Conservation (phyloP, 106 monocot species). For the Platanthera zijinensis region DNA sequence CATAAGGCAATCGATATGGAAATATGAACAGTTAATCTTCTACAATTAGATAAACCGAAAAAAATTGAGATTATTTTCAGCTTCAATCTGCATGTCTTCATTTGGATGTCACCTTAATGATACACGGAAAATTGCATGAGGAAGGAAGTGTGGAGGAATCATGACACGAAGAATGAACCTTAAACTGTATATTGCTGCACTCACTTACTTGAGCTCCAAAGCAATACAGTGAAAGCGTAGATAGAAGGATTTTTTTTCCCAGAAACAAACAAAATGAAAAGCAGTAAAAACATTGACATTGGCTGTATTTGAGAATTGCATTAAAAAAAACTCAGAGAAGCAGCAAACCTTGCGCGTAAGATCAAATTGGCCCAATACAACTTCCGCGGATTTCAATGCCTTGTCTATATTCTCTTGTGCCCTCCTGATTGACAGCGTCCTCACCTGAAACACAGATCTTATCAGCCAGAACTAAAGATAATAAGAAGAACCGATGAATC, state of each 20-base stretch:
- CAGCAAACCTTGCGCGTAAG: slow-evolving; percentile 45
- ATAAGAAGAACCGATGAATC: not conserved
- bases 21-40: too few species aligned
- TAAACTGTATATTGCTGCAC: not conserved
- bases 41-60: too few species aligned
- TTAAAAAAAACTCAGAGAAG: not conserved
- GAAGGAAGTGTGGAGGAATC: not conserved
- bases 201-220: not conserved
- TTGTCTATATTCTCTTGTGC: slow-evolving; percentile 65
- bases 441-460: slow-evolving; percentile 24
- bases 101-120: not conserved
- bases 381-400: slow-evolving; percentile 42
- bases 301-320: not conserved
- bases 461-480: not conserved
- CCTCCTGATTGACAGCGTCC: slow-evolving; percentile 52
- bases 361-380: slow-evolving; percentile 52
- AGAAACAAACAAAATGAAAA: not conserved
- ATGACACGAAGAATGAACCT: not conserved
- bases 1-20: too few species aligned
- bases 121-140: not conserved
- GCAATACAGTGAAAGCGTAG: not conserved
- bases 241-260: not conserved
- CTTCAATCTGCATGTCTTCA: not conserved
- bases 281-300: not conserved
- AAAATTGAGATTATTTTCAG: not conserved